Percentiles rank a stretch among this genome's conserved stretches.
Conservation (phyloP, 225 moss, liverwort and hornwort genomes). For the Takakia lepidozioides region DNA sequence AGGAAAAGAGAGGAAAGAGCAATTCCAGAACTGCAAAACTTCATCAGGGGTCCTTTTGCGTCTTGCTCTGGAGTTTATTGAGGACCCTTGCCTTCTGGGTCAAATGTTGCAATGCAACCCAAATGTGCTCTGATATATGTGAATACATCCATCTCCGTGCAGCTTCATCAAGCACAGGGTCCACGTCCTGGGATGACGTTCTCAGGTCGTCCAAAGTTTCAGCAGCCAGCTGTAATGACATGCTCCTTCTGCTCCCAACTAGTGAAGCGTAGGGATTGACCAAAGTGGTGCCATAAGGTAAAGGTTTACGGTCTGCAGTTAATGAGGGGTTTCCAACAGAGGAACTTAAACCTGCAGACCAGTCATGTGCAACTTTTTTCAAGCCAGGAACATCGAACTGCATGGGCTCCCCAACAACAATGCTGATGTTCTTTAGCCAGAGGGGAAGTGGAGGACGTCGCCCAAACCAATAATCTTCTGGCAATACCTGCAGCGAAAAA, state of each 20-base stretch:
- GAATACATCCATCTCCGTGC: constrained; percentile 74
- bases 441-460: constrained; percentile 68
- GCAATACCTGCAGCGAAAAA: constrained; percentile 50
- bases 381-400: constrained; percentile 70
- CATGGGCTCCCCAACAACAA: constrained; percentile 89
- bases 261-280: constrained; percentile 24
- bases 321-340: constrained; percentile 8
- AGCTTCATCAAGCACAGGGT: constrained; percentile 45
- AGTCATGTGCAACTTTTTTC: constrained; percentile 40
- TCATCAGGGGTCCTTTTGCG: too few relatives aligned
- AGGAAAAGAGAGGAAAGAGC: too few relatives aligned
- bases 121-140: constrained; percentile 68
- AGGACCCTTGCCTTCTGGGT: constrained; percentile 47
- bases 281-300: constrained; percentile 14
- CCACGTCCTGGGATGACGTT: constrained; percentile 14
- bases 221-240: constrained; percentile 23
- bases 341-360: constrained; percentile 12
- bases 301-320: constrained; percentile 11
- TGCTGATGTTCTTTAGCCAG: constrained; percentile 62
- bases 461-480: constrained; percentile 69
- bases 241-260: constrained; percentile 20
- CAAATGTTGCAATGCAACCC: constrained; percentile 59
- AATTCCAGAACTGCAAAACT: too few relatives aligned
- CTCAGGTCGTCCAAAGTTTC: constrained; percentile 8
- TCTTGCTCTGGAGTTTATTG: too few relatives aligned